These are phyloP conservation scores for Colletotrichum gigasporum DNA, from an alignment of 2,329 filamentous ascomycete species.

Conservation along the genomic window DNA sequence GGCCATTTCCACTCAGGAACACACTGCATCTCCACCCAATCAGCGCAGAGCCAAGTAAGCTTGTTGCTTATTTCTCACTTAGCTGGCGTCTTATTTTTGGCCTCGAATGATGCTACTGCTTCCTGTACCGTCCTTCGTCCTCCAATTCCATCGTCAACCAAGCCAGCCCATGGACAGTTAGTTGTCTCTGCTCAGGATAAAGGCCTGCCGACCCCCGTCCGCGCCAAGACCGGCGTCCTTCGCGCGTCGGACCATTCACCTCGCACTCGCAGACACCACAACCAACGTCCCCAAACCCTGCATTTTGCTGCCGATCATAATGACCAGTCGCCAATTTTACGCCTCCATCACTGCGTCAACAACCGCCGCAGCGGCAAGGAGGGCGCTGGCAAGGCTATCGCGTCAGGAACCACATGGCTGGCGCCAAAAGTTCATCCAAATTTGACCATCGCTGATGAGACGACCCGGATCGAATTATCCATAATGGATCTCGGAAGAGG, in stretches of 20 bases:
- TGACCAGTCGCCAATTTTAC: neutral
- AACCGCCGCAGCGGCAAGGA: neutral
- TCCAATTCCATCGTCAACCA: no score
- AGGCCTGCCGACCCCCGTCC: neutral
- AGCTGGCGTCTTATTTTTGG: no score
- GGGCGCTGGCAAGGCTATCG: neutral
- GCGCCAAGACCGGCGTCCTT: neutral
- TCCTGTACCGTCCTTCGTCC: no score
- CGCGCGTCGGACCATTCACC: neutral
- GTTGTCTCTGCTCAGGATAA: no score
- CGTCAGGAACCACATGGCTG: neutral
- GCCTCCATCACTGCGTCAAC: neutral
- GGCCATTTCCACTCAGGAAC: no score
- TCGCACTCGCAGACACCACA: neutral
- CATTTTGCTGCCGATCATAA: slow-evolving; percentile 18
- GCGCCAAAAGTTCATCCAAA: neutral
- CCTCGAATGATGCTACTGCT: no score
- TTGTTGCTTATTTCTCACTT: no score
- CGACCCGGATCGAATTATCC: neutral
- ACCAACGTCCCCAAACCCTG: neutral
- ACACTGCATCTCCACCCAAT: no score
- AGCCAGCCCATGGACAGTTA: neutral
- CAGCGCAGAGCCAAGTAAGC: no score
- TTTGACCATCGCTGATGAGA: neutral
- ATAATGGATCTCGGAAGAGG: neutral